Evolutionary conservation across 176 grass and related monocot species (phyloP).

Genomic region (Lolium rigidum): DNA sequence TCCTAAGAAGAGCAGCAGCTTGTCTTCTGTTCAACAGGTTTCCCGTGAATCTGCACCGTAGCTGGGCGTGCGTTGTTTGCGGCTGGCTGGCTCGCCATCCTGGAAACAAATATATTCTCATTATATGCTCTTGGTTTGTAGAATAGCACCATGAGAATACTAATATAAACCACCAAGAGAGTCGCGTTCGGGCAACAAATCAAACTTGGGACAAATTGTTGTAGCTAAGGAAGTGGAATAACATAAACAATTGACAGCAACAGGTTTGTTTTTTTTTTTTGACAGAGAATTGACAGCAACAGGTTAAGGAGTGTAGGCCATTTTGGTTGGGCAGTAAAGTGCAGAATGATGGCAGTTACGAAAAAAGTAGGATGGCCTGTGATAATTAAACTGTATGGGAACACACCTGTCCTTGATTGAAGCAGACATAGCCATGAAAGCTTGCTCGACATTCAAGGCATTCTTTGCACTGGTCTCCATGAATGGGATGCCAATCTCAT

Average conservation of each 20-base stretch:
- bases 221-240: not conserved
- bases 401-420: conserved; percentile 70
- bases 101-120: conserved; percentile 27
- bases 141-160: not conserved
- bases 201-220: not conserved
- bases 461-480: conserved; percentile 96
- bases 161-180: not conserved
- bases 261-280: too few species aligned
- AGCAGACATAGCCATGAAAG: conserved; percentile 84
- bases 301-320: not conserved
- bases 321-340: conserved; percentile 10
- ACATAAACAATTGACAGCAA: not conserved
- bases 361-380: not conserved
- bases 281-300: not conserved
- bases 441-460: conserved; percentile 84
- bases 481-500: conserved; percentile 91
- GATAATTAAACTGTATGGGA: conserved; percentile 20
- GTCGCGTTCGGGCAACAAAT: not conserved
- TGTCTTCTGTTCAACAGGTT: conserved; percentile 70
- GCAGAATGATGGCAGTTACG: not conserved
- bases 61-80: conserved; percentile 56
- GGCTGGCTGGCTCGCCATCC: conserved; percentile 81
- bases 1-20: conserved; percentile 79
- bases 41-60: conserved; percentile 67
- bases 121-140: not conserved